These are phyloP conservation scores for Ganoderma sinense DNA, from an alignment of 1,284 basidiomycete species.

Conservation along the genomic window DNA sequence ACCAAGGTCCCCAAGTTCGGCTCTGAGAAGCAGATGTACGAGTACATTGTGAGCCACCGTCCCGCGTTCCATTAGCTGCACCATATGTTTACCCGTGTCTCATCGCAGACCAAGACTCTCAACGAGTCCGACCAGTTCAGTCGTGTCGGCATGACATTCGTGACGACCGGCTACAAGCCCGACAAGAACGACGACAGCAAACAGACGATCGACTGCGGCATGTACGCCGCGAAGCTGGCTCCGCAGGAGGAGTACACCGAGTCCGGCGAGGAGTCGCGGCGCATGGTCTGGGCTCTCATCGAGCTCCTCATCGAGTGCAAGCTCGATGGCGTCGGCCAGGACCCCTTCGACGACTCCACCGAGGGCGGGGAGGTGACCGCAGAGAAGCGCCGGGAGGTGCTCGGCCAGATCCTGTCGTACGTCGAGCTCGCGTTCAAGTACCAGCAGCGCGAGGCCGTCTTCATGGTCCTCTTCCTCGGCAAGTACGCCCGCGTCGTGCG, in stretches of 20 bases:
- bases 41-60: background rate
- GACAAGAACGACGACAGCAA: background rate
- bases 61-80: no score
- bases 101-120: background rate
- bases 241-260: background rate
- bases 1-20: background rate
- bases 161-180: background rate
- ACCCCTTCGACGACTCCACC: conserved; percentile 13
- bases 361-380: background rate
- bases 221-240: background rate
- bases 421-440: conserved; percentile 15
- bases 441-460: conserved; percentile 18
- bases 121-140: background rate
- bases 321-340: background rate
- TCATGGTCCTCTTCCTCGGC: conserved; percentile 21
- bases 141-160: background rate
- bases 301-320: conserved; percentile 24
- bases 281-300: conserved; percentile 1
- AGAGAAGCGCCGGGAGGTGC: background rate
- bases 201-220: conserved; percentile 9
- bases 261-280: background rate
- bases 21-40: conserved; percentile 8
- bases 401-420: conserved; percentile 21
- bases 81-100: background rate
- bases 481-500: conserved; percentile 19